Conservation (phyloP, 2,329 filamentous ascomycete genomes). For the Podosphaera aphanis region DNA sequence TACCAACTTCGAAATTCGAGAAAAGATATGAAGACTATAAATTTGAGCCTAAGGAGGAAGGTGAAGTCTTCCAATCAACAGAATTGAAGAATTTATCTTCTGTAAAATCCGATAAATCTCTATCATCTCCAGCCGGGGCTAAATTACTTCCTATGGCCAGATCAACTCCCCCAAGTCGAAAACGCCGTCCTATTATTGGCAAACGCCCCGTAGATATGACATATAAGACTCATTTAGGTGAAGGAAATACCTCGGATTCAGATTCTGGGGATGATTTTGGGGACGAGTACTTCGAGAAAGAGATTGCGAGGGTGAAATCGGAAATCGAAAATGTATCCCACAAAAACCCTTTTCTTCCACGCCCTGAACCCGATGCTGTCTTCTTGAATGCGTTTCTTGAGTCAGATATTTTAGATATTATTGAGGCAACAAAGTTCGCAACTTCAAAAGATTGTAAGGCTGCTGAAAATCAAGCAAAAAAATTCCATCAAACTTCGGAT, state of each 20-base stretch:
- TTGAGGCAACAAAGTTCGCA: slow-evolving; percentile 1
- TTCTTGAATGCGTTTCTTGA: slow-evolving; percentile 8
- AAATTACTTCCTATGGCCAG: too few relatives aligned
- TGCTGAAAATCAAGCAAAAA: slow-evolving; percentile 3
- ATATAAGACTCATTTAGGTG: neutral
- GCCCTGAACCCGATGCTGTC: slow-evolving; percentile 1
- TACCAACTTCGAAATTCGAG: neutral
- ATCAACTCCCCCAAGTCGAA: slow-evolving; percentile 3
- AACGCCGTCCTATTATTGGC: slow-evolving; percentile 5
- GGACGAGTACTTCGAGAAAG: slow-evolving; percentile 15
- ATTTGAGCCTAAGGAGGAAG: slow-evolving; percentile 1
- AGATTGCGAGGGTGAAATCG: slow-evolving; percentile 11
- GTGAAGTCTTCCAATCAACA: neutral
- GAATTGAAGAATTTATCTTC: too few relatives aligned
- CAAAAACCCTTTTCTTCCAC: slow-evolving; percentile 8
- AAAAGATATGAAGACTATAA: neutral
- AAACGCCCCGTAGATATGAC: slow-evolving; percentile 3
- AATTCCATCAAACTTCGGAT: too few relatives aligned
- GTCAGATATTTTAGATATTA: slow-evolving; percentile 4
- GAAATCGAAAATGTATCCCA: slow-evolving; percentile 6
- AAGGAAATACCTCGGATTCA: slow-evolving; percentile 10
- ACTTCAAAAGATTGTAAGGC: slow-evolving; percentile 4
- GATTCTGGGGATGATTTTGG: slow-evolving; percentile 15
- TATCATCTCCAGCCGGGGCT: too few relatives aligned
- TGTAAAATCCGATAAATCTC: too few relatives aligned